Base-by-base conservation (phyloP, 176 grass and related monocot species). In the Triticum monococcum region DNA sequence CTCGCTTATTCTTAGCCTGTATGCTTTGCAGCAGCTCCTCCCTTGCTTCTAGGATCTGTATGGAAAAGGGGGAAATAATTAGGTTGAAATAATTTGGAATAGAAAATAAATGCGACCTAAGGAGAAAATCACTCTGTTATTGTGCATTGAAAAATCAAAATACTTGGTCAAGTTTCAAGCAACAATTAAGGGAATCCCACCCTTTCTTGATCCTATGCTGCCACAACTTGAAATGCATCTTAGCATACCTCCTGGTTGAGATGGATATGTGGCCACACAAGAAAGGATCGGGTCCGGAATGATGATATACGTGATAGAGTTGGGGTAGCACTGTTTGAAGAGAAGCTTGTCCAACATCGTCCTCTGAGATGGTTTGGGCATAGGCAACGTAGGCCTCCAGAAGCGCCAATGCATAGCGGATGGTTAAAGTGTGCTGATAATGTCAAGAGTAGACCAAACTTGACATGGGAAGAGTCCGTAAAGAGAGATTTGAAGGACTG, bases 21-120 rank as follows among this genome's bases (percentile, higher is more conserved):
- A 89, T 74, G 80, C 79, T 92, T 78, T 80, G 89, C 46, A 95
- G 50, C 50, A 93, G 32, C 23, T 72, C 87, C 54, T 86, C 81
- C 77, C 93, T 87, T 67, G 91, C 91, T 87, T 95, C 81, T 68
- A 93, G 25, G 46, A 93, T 91, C 94, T 95, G 67, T 16, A 31
- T 3, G 9, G 14, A 22, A 61, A 48, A 24, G 35, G 25, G 63
- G 25, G 67, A 70, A 25, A 86, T 20, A 7, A 46, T 68, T 65
- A 62, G 16, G 18, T 26, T 33, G 37, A 79, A 41, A n/a, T 30
- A 33, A n/a, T 77, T 16, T 45, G 80, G 54, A 43, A 40, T 8
- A 6, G 5, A 8, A 20, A 12, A 5, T 4, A 79, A 72, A 73
- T 22, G 22, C 23, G 52, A 79, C 7, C 10, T 31, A 17, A 66